phyloP scores from a whole-genome alignment of 768 basidiomycete genomes.

The Naematelia encephala region DNA sequence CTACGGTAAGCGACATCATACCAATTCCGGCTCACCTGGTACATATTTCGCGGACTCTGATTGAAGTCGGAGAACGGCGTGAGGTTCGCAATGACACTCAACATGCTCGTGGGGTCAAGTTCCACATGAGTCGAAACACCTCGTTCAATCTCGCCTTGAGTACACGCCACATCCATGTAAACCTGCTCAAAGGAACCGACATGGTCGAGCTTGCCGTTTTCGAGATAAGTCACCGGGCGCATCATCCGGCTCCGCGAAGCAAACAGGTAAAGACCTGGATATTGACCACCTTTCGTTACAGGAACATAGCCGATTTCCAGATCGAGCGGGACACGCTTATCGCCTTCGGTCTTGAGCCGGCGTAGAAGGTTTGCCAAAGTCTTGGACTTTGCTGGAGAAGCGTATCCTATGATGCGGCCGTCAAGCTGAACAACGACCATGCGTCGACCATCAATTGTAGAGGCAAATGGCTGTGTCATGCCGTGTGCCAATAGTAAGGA shows the following conservation, averaged over 20 bases:
- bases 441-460: slow-evolving; percentile 72
- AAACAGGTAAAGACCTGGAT: slow-evolving; percentile 93
- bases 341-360: slow-evolving; percentile 89
- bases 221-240: slow-evolving; percentile 89
- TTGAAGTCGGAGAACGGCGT: slow-evolving; percentile 99
- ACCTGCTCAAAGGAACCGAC: slow-evolving; percentile 98
- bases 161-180: slow-evolving; percentile 96
- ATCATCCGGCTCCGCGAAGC: slow-evolving; percentile 87
- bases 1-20: slow-evolving; percentile 53
- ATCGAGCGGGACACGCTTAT: slow-evolving; percentile 78
- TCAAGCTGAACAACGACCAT: slow-evolving; percentile 92
- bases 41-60: slow-evolving; percentile 64
- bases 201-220: slow-evolving; percentile 80
- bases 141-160: slow-evolving; percentile 72
- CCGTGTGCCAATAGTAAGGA: slow-evolving; percentile 77
- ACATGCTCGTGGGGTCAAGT: slow-evolving; percentile 87
- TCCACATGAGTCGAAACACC: slow-evolving; percentile 86
- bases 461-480: slow-evolving; percentile 85
- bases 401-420: slow-evolving; percentile 92
- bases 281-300: slow-evolving; percentile 85
- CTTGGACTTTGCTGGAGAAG: slow-evolving; percentile 66
- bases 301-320: slow-evolving; percentile 92
- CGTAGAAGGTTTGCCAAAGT: slow-evolving; percentile 81
- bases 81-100: slow-evolving; percentile 93
- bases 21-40: slow-evolving; percentile 45